These are phyloP conservation scores for Cercospora berteroae DNA, from an alignment of 2,329 filamentous ascomycete species.

Conservation along the genomic window DNA sequence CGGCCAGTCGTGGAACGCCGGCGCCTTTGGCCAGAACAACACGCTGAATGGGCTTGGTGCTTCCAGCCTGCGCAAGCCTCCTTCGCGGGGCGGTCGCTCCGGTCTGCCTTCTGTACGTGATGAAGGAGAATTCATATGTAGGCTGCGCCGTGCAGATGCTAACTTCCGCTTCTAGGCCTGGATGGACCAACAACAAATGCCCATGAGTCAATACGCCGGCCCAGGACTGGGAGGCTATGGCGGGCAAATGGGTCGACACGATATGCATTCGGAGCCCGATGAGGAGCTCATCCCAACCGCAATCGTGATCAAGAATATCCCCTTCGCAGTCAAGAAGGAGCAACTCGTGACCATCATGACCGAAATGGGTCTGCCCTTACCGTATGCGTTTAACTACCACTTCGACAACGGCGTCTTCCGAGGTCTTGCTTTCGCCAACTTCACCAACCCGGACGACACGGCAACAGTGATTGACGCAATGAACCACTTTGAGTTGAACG, in stretches of 20 bases:
- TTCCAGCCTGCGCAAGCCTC: constrained; percentile 47
- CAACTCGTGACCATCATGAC: constrained; percentile 91
- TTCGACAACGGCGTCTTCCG: constrained; percentile 98
- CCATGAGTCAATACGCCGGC: constrained; percentile 48
- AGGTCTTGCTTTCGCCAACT: constrained; percentile 95
- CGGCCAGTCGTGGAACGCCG: constrained; percentile 77
- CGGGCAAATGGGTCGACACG: constrained; percentile 41
- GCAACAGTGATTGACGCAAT: constrained; percentile 86
- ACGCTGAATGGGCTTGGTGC: constrained; percentile 48
- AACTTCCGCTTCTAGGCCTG: constrained; percentile 52
- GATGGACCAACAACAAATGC: constrained; percentile 56
- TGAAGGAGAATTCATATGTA: constrained; percentile 4
- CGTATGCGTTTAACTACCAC: constrained; percentile 99
- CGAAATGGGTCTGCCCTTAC: constrained; percentile 85
- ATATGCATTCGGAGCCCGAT: constrained; percentile 54
- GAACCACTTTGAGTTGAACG: constrained; percentile 94
- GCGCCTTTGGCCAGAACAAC: constrained; percentile 65
- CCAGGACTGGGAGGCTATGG: constrained; percentile 38
- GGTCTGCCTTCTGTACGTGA: constrained; percentile 71
- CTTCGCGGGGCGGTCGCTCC: constrained; percentile 54
- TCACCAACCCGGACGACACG: constrained; percentile 92
- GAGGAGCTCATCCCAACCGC: constrained; percentile 96
- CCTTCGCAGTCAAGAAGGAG: constrained; percentile 97
- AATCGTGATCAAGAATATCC: constrained; percentile 99
- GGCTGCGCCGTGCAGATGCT: neutral